Conservation (phyloP, 2,329 filamentous ascomycete species). For the Cordyceps cicadae region DNA sequence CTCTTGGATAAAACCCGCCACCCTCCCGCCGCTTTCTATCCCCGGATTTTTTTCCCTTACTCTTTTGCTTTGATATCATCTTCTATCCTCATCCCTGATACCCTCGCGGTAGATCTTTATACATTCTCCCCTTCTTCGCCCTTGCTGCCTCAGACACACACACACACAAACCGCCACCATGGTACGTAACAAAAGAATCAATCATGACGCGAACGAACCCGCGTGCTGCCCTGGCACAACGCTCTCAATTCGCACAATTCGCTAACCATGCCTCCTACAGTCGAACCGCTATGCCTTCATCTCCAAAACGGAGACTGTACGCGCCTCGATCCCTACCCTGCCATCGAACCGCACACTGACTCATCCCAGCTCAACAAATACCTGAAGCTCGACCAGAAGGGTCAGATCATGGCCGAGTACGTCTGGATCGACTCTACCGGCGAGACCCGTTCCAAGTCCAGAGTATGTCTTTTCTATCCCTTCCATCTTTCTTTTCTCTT, state of each 20-base stretch:
- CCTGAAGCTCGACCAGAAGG: slow-evolving; percentile 82
- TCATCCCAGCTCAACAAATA: slow-evolving; percentile 74
- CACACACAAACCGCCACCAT: slow-evolving; percentile 9
- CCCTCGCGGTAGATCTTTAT: background rate
- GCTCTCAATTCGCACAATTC: background rate
- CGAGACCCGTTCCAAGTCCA: slow-evolving; percentile 86
- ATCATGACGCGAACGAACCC: background rate
- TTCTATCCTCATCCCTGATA: background rate
- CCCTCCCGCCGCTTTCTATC: background rate
- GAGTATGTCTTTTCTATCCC: slow-evolving; percentile 77
- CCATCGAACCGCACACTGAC: slow-evolving; percentile 7
- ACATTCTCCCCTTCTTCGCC: background rate
- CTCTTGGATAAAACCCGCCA: slow-evolving; percentile 7
- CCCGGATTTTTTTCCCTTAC: background rate
- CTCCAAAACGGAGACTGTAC: slow-evolving; percentile 28
- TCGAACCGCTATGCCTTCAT: slow-evolving; percentile 21
- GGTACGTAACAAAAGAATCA: background rate
- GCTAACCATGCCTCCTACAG: slow-evolving; percentile 17
- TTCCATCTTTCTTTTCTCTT: no score
- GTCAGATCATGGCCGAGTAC: slow-evolving; percentile 86
- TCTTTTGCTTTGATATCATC: background rate
- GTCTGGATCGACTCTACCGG: slow-evolving; percentile 87
- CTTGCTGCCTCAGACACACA: background rate
- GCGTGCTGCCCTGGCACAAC: background rate
- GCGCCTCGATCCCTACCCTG: slow-evolving; percentile 6